Base-by-base conservation (phyloP, 768 basidiomycete species). In the Boletus vermiculosoides region DNA sequence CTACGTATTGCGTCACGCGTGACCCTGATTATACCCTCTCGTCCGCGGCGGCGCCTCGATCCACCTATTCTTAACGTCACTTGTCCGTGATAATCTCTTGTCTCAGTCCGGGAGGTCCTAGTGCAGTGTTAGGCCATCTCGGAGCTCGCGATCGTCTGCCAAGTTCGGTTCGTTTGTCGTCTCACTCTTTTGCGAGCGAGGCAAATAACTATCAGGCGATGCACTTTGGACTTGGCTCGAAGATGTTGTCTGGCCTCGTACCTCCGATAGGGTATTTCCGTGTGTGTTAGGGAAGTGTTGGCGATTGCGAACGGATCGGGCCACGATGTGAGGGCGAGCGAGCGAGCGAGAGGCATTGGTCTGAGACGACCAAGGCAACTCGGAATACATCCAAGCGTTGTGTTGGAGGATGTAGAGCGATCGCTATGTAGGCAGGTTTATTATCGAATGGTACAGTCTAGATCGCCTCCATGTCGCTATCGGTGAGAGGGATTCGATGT, bases 41-140 rank as follows among this genome's bases (percentile, higher is more conserved):
- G 44, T 54, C 41, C 40, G 59, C 54, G 59, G 55, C 37, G 55
- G 45, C 44, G 12, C 16, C 51, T 62, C 51, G 41, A 50, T 57
- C 22, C 7, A 30, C 22, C 41, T 23, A 7, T 28, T 20, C 51
- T 6, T 23, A 22, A 50, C 49, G 10, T 47, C 50, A 22, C 40
- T 18, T 22, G 28, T 7, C 36, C 37, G 23, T 25, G 48, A 10
- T 15, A 1, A 20, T 33, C 31, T 13, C 31, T 22, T 10, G 20
- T 15, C 30, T 47, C 45, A 9, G n/a, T 9, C 45, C 4, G 7
- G 33, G 33, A 18, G 4, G 47, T 12, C 33, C 22, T 31, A 15
- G 33, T 34, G 13, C 4, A 13, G 31, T 11, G 31, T 33, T 16
- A 6, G 16, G 25, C 34, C 15, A 7, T 36, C 6, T 28, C 10